Evolutionary conservation across 2,329 filamentous ascomycete genomes (phyloP).

Genomic region (Alternaria metachromatica): DNA sequence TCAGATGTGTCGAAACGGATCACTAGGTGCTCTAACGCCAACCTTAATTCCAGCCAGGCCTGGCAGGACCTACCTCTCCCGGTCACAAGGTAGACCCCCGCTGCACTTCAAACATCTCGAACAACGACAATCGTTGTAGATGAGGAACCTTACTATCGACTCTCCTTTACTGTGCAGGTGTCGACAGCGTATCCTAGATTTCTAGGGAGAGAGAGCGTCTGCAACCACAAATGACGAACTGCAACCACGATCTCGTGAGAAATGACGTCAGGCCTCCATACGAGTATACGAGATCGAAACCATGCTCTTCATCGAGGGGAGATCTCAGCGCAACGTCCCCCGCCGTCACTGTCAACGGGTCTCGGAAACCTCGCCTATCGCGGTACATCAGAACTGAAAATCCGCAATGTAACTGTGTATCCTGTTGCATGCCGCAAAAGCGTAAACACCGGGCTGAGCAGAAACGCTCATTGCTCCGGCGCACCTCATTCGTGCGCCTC

Average conservation of each 20-base stretch:
- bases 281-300: neutral
- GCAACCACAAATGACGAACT: neutral
- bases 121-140: constrained; percentile 2
- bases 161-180: neutral
- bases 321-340: constrained; percentile 6
- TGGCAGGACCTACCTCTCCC: neutral
- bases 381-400: neutral
- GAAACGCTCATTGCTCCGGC: neutral
- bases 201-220: neutral
- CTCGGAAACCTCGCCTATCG: neutral
- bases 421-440: neutral
- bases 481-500: constrained; percentile 1
- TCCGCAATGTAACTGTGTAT: neutral
- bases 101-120: constrained; percentile 1
- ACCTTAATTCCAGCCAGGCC: constrained; percentile 4
- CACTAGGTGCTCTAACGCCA: constrained; percentile 5
- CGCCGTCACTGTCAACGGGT: constrained; percentile 5
- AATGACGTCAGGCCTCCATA: neutral
- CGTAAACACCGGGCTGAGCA: neutral
- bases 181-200: neutral
- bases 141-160: neutral
- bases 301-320: neutral
- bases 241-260: neutral
- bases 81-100: neutral
- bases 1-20: constrained; percentile 12